phyloP scores from a whole-genome alignment of 2,329 filamentous ascomycete genomes.

The Botrytis deweyae region DNA sequence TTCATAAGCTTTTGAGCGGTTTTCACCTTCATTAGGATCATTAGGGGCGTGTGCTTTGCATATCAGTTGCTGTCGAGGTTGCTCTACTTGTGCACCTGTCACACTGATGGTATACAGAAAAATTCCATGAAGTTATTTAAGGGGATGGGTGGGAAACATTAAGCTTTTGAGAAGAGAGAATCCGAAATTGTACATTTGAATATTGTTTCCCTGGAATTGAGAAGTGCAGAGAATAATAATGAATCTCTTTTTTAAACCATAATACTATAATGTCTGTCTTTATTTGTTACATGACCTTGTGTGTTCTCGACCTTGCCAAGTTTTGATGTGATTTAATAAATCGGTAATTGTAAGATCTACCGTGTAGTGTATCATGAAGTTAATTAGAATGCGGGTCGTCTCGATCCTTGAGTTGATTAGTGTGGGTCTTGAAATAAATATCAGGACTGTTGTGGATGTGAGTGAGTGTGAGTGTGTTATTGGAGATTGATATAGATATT shows the following conservation, averaged over 20 bases:
- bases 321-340: background rate
- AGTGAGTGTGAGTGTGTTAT: background rate
- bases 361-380: background rate
- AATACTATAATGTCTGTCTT: background rate
- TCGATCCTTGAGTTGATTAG: background rate
- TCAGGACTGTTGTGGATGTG: background rate
- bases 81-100: conserved; percentile 9
- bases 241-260: conserved; percentile 18
- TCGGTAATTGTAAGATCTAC: background rate
- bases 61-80: conserved; percentile 22
- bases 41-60: conserved; percentile 26
- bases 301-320: background rate
- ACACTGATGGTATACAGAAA: conserved; percentile 11
- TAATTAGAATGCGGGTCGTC: background rate
- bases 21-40: conserved; percentile 30
- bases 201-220: conserved; percentile 16
- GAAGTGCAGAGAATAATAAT: conserved; percentile 22
- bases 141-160: conserved; percentile 17
- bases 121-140: conserved; percentile 13
- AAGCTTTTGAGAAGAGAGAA: conserved; percentile 32
- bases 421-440: background rate
- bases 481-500: background rate
- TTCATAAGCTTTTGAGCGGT: conserved; percentile 33
- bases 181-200: conserved; percentile 36
- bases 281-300: background rate